Evolutionary conservation across 2,329 filamentous ascomycete species (phyloP).

Genomic region (Exophiala lecanii-corni): DNA sequence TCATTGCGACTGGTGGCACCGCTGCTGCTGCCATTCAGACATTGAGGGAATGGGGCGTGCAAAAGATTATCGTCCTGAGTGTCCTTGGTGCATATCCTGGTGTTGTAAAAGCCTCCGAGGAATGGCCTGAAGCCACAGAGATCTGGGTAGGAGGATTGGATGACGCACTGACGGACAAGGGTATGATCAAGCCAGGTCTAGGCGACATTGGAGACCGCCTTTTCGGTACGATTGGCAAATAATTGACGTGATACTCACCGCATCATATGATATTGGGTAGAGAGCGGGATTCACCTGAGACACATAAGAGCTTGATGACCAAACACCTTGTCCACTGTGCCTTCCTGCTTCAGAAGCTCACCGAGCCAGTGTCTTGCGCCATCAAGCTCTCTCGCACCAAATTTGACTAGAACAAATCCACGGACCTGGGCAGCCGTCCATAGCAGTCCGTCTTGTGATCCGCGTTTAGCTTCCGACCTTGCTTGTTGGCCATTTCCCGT

Average conservation of each 20-base stretch:
- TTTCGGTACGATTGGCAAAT: slow-evolving; percentile 86
- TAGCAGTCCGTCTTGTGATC: slow-evolving; percentile 58
- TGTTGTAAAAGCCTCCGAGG: slow-evolving; percentile 63
- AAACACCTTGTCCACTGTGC: slow-evolving; percentile 65
- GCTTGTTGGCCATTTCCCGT: slow-evolving; percentile 19
- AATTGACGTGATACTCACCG: background rate
- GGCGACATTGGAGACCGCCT: slow-evolving; percentile 88
- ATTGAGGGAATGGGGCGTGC: slow-evolving; percentile 85
- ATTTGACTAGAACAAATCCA: slow-evolving; percentile 86
- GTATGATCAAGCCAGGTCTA: slow-evolving; percentile 86
- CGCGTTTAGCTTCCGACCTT: slow-evolving; percentile 40
- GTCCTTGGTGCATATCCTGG: slow-evolving; percentile 70
- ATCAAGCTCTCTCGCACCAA: slow-evolving; percentile 77
- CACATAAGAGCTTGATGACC: slow-evolving; percentile 79
- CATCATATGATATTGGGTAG: too few species aligned
- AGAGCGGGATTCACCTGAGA: slow-evolving; percentile 46
- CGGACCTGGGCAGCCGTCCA: slow-evolving; percentile 80
- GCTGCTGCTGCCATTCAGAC: slow-evolving; percentile 86
- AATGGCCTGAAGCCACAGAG: slow-evolving; percentile 59
- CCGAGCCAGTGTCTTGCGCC: slow-evolving; percentile 75
- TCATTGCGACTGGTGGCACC: slow-evolving; percentile 91
- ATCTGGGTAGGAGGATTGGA: slow-evolving; percentile 83
- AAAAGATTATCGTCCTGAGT: slow-evolving; percentile 69
- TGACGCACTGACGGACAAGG: slow-evolving; percentile 64
- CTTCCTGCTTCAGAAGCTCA: slow-evolving; percentile 68